Percentiles rank a stretch among this genome's conserved stretches.
Conservation (phyloP, 441 rosid genomes). For the Omphalea diandra region DNA sequence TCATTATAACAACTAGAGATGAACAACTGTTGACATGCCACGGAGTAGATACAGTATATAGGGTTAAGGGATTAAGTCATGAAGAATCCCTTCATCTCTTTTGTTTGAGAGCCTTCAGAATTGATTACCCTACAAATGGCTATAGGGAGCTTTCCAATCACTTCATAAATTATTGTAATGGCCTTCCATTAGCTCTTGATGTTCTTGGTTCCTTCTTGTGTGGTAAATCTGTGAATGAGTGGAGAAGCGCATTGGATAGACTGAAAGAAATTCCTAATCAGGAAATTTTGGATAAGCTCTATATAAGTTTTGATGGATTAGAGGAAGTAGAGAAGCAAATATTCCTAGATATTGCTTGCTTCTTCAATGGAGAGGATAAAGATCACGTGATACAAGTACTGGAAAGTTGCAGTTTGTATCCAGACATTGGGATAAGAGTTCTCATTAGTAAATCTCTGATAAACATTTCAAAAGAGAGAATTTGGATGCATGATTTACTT, state of each 20-base stretch:
- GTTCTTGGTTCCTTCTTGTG: constrained; percentile 12
- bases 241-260: constrained; percentile 8
- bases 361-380: constrained; percentile 12
- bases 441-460: constrained; percentile 18
- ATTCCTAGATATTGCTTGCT: constrained; percentile 26
- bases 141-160: background rate
- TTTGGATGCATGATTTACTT: constrained; percentile 32
- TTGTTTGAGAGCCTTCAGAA: constrained; percentile 2
- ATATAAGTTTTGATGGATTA: constrained; percentile 25
- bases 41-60: constrained; percentile 5
- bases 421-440: constrained; percentile 15
- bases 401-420: constrained; percentile 19
- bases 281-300: constrained; percentile 14
- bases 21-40: constrained; percentile 9
- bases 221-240: constrained; percentile 5
- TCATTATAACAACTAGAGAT: constrained; percentile 17
- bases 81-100: constrained; percentile 15
- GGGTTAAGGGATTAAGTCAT: background rate
- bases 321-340: constrained; percentile 18
- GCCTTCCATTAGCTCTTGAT: constrained; percentile 21
- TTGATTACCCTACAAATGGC: background rate
- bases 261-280: constrained; percentile 21
- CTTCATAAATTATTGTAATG: constrained; percentile 8
- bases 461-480: background rate
- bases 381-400: constrained; percentile 10